Evolutionary conservation across 768 basidiomycete species (phyloP), one percentile per base, ranked within the genome.

Genomic region (Mycena albidolilacea): DNA sequence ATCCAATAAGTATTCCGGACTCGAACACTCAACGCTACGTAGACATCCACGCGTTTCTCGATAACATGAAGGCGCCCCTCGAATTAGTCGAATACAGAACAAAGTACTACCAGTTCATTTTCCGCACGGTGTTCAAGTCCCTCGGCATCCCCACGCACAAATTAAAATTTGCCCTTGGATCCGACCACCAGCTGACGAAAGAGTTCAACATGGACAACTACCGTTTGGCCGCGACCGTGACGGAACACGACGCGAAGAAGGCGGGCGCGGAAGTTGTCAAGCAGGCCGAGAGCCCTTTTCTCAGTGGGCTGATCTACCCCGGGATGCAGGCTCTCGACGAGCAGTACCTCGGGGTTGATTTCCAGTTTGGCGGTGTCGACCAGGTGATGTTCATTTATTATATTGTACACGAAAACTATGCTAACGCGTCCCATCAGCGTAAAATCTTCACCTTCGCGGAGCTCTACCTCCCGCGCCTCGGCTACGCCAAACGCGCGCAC

Each of bases 211-310:
- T 98, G 78, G 98, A 99, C 84, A 95, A 97, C 79, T 99, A 96
- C 90, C 90, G 89, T 77, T 89, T 99, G 62, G 95, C 93, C 78
- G 91, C 97, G 19, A 92, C 91, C 70, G 96, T 97, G 21, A 91
- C 95, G 1, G 96, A 98, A 77, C 97, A 97, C 82, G 98, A 99
- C 76, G 96, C 97, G 35, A 97, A 97, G 82, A 98, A 98, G 82
- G 98, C 98, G 0, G 98, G 98, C 7, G 97, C 98, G 2, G 98
- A 99, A 81, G 98, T 99, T 68, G 98, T 99, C 77, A 99, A 99
- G 82, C 97, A 98, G 82, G 95, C 97, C 8, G 95, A 96, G 73
- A 96, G 93, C 79, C 94, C 97, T 0, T 84, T 97, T 62, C 85
- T 99, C 67, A 96, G 95, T 74, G 97, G 97, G 1, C 82, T 99